Evolutionary conservation across 345 rosid species (phyloP).

Genomic region (Dipteronia dyeriana): DNA sequence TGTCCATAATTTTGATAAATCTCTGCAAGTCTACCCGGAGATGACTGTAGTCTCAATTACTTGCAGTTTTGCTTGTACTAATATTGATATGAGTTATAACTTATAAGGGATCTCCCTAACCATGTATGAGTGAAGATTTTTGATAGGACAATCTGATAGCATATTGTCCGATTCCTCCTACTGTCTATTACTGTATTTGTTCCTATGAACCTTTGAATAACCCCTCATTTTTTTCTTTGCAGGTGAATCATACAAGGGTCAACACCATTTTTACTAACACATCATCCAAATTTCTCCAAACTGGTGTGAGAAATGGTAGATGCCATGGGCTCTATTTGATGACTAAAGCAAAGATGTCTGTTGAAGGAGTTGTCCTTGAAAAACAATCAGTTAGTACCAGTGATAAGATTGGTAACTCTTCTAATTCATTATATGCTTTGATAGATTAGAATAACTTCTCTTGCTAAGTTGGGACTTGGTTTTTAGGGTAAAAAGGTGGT

Average conservation of each 20-base stretch:
- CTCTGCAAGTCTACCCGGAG: not conserved
- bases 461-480: not conserved
- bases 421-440: not conserved
- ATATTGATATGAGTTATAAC: not conserved
- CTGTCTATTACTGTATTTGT: not conserved
- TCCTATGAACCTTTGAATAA: not conserved
- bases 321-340: conserved; percentile 29
- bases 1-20: not conserved
- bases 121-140: not conserved
- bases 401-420: conserved; percentile 51
- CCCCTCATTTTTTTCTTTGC: conserved; percentile 9
- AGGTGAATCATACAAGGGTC: conserved; percentile 32
- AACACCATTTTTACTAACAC: conserved; percentile 28
- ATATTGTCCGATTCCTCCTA: not conserved
- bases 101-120: not conserved
- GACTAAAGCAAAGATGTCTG: conserved; percentile 49
- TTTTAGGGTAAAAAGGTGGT: not conserved
- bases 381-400: conserved; percentile 39
- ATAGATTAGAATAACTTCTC: conserved; percentile 1
- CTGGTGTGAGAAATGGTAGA: conserved; percentile 28
- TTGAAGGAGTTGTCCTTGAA: conserved; percentile 52
- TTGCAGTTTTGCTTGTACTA: not conserved
- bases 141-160: not conserved
- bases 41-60: not conserved
- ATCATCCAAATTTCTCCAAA: conserved; percentile 28